These are phyloP conservation scores for Hanseniaspora meyeri DNA, from an alignment of 805 yeast genomes.

Conservation along the genomic window DNA sequence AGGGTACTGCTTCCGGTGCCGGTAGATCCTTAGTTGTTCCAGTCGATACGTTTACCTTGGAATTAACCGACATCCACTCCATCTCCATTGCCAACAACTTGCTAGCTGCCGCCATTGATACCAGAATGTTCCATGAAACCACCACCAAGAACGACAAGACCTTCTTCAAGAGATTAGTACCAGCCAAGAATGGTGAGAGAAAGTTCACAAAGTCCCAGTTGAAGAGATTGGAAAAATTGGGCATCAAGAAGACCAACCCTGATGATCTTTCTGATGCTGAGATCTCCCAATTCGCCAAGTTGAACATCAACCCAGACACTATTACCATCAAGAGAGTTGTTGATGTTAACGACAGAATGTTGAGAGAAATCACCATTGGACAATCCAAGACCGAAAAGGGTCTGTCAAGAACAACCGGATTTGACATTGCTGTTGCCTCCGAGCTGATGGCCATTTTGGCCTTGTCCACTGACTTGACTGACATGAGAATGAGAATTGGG, in stretches of 20 bases:
- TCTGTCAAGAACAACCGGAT: constrained; percentile 72
- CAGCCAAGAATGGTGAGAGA: constrained; percentile 69
- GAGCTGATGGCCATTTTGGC: constrained; percentile 96
- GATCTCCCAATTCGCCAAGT: constrained; percentile 58
- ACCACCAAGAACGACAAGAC: constrained; percentile 70
- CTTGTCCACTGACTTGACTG: constrained; percentile 60
- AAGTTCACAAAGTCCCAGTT: constrained; percentile 68
- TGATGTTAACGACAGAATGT: constrained; percentile 84
- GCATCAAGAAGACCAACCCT: constrained; percentile 71
- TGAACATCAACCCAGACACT: constrained; percentile 80
- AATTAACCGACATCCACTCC: constrained; percentile 92
- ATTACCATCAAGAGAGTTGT: constrained; percentile 89
- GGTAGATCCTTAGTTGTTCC: constrained; percentile 97
- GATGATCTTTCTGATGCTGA: constrained; percentile 70
- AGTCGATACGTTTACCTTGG: constrained; percentile 98
- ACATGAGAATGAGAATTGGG: constrained; percentile 80
- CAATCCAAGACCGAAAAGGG: constrained; percentile 91
- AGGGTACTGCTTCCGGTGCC: constrained; percentile 99
- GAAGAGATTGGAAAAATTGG: constrained; percentile 63
- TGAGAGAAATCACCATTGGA: constrained; percentile 81
- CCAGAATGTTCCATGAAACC: constrained; percentile 89
- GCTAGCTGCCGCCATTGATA: constrained; percentile 91
- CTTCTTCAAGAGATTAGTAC: constrained; percentile 75
- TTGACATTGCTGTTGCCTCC: constrained; percentile 91
- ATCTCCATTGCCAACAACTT: constrained; percentile 86